Evolutionary conservation across 805 yeast species (phyloP), one percentile per base, ranked within the genome.

Genomic region (Citeromyces matritensis): DNA sequence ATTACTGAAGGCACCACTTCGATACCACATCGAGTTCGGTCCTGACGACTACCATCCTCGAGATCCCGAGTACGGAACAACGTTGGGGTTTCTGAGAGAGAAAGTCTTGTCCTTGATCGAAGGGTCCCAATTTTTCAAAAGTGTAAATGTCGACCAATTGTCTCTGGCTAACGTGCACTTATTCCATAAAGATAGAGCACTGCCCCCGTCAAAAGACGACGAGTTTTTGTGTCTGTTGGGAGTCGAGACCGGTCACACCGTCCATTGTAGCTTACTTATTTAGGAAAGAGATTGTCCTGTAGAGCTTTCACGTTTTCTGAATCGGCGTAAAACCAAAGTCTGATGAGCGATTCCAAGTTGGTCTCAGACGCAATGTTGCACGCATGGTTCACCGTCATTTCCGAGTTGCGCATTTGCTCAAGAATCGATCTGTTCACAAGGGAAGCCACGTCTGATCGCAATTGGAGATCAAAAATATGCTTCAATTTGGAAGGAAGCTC

Each of bases 21-120:
- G 57, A 15, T 81, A 74, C 46, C 80, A 79, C 48, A 63, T 79
- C 40, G 93, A 81, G 46, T 82, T 82, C 50, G 70, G 81, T 21
- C 91, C 93, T 0, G 86, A 77, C 41, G 94, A 82, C 42, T 81
- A 71, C 45, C 72, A 70, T 37, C 48, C 53, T 40, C 66, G 66
- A 37, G 69, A 80, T 35, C 77, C 74, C 4, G 86, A 71, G 36
- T 64, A 60, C 31, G 94, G 94, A 1, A 71, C 86, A 7, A 68
- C 75, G 12, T 60, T 86, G 23, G 64, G 58, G 11, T 71, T 75
- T 39, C 58, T 84, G 34, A 64, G 84, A 38, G 40, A 49, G 2
- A 77, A 73, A 45, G 52, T 75, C 3, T 63, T 73, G 24, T 53
- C 60, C 26, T 58, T 80, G 37, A 67, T 78, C 41, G 60, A 63